Conservation (phyloP, 306 rosid species). For the Vicia sativa region DNA sequence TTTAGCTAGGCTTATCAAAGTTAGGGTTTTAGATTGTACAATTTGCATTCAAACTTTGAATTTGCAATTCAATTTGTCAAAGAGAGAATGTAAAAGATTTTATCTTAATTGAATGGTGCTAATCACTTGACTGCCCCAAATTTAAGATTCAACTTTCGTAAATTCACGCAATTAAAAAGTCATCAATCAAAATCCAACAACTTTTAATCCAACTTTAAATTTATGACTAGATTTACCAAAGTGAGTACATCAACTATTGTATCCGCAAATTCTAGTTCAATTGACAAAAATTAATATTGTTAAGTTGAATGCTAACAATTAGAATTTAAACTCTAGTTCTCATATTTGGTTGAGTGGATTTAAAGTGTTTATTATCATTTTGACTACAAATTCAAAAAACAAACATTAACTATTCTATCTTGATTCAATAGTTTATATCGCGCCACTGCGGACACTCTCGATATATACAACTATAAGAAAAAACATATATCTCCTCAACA, state of each 20-base stretch:
- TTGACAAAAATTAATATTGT: too few relatives aligned
- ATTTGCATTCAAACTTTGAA: neutral
- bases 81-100: neutral
- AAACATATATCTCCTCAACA: constrained; percentile 32
- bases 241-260: neutral
- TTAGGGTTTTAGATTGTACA: neutral
- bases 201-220: neutral
- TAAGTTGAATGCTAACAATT: too few relatives aligned
- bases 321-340: too few relatives aligned
- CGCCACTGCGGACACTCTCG: constrained; percentile 21
- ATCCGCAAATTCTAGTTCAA: too few relatives aligned
- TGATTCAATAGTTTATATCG: neutral
- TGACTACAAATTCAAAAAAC: too few relatives aligned
- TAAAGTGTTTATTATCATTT: too few relatives aligned
- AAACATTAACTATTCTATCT: too few relatives aligned
- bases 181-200: neutral
- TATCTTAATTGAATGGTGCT: neutral
- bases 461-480: constrained; percentile 46
- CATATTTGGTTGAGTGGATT: too few relatives aligned
- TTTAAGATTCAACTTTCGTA: neutral
- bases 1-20: constrained; percentile 36
- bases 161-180: neutral
- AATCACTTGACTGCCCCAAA: neutral
- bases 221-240: neutral
- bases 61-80: neutral